Evolutionary conservation across 495 filamentous ascomycete species (phyloP), one percentile per base, ranked within the genome.

Genomic region (Penicillium pancosmium): DNA sequence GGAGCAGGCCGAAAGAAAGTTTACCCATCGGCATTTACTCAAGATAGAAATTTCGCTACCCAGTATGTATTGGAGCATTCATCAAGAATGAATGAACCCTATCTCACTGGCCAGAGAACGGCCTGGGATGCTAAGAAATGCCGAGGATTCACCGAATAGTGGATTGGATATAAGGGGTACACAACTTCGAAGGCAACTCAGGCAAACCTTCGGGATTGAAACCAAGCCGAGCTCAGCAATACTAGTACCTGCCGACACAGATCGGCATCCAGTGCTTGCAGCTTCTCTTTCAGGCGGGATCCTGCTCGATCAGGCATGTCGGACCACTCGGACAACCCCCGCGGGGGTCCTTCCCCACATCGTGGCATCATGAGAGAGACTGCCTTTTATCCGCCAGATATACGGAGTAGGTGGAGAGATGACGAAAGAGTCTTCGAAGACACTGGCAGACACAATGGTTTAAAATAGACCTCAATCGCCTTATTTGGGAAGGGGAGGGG

Each of bases 201-300:
- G 27, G 6, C 6, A 6, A 31, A 31, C 8, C 27, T 31, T 31
- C 27, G 27, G 27, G 27, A 31, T 31, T 31, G 27, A 31, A 9
- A 31, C 27, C 27, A 38, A 13, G 36, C 36, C 36, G 36, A 38
- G 36, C 36, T 47, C 11, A 0, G 44, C 10, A n/a, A 47, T 25
- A 31, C 35, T 23, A 27, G 21, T 16, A n/a, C 18, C 15, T 16
- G 52, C 38, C 33, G 21, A 16, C 27, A 3, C 15, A 3, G 55
- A 52, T 57, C 55, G 48, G 25, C 55, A 57, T 34, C 5, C 2
- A 46, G 48, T 57, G 55, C 35, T 57, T 46, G 52, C 5, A 57
- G 7, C 27, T 57, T 31, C 35, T 15, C 11, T 15, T 38, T 38
- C 25, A 27, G 6, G 25, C 25, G 25, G 25, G 25, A 27, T 27